Conservation (phyloP, 306 rosid genomes). For the Lathyrus oleraceus region DNA sequence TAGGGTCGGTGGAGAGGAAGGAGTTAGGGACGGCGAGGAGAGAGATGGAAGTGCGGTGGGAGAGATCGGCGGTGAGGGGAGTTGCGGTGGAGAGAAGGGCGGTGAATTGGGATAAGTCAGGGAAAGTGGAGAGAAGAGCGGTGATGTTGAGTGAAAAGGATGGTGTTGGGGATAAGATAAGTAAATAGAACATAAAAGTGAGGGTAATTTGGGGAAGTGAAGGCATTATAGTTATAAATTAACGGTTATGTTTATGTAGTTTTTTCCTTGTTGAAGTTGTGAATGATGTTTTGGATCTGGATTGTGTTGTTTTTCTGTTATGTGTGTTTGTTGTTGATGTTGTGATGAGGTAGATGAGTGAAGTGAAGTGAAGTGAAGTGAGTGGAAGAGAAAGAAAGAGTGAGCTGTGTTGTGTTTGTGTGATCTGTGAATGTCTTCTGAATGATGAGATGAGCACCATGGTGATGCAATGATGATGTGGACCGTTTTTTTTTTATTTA, state of each 20-base stretch:
- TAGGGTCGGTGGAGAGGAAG: constrained; percentile 44
- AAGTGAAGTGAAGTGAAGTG: neutral
- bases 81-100: constrained; percentile 60
- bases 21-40: constrained; percentile 89
- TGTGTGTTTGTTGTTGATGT: neutral
- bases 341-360: neutral
- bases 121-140: constrained; percentile 70
- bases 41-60: constrained; percentile 69
- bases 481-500: neutral
- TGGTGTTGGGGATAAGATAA: constrained; percentile 37
- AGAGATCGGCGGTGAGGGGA: constrained; percentile 57
- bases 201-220: constrained; percentile 63
- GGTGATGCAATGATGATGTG: constrained; percentile 3
- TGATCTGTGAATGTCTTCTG: constrained; percentile 7
- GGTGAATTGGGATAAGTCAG: constrained; percentile 72
- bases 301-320: neutral
- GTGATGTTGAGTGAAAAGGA: constrained; percentile 63
- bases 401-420: constrained; percentile 1
- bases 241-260: neutral
- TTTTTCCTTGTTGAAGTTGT: neutral
- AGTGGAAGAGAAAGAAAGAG: constrained; percentile 2
- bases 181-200: constrained; percentile 21
- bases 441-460: constrained; percentile 6
- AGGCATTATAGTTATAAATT: neutral
- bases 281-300: neutral